Evolutionary conservation across 2,329 filamentous ascomycete species (phyloP), one percentile per base, ranked within the genome.

Genomic region (Alternaria ventricosa): DNA sequence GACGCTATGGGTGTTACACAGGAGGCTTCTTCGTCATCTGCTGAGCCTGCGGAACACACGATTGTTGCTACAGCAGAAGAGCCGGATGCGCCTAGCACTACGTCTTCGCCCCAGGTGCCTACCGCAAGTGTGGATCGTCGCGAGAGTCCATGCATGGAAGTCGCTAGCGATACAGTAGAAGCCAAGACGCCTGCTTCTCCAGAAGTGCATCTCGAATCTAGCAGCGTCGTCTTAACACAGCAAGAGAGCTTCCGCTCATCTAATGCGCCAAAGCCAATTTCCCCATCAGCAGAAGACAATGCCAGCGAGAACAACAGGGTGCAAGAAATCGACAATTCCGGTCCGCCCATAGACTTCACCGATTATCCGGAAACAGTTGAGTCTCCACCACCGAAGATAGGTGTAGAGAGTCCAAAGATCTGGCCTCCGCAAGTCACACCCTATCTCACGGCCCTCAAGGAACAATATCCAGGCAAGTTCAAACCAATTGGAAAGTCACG

Each of bases 401-500:
- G 73, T 7, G 61, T 71, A 44, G 55, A 55, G n/a, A 46, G 44
- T 13, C 72, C 72, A 3, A 54, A 25, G 5, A 57, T 25, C 25
- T 61, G 74, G 36, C 78, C 78, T 25, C 74, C 74, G 8, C 74
- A 78, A 53, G 59, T 76, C 22, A 79, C 77, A 4, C 55, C 53
- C 23, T 59, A 70, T 23, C 69, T 79, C 3, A 62, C 65, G 25
- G 51, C 59, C 4, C 66, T 75, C 12, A 78, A 81, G 15, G 57
- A 62, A 10, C 71, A 77, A 11, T 71, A 79, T 20, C 60, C 70
- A 20, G 64, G 55, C 6, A 69, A 71, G 9, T 84, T 80, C 66
- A 73, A 72, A 22, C 80, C 81, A 15, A 46, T 68, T 4, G 65
- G 51, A 6, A 65, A 87, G 55, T 79, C 80, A 2, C 83, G 90